Base-by-base conservation (phyloP, 805 yeast species). In the Pichia sporocuriosa region DNA sequence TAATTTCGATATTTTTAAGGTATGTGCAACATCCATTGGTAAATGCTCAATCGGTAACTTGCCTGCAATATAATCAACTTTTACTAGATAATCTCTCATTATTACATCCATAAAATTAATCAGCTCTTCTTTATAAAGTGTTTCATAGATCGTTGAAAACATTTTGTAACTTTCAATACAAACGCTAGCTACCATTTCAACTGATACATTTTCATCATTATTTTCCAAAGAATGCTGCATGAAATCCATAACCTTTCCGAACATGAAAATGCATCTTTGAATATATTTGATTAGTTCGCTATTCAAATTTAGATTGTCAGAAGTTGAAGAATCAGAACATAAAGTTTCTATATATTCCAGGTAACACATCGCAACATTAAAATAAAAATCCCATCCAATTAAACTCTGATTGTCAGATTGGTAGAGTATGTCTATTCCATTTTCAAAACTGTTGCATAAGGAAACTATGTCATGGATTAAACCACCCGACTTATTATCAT, bases 331-430 rank as follows among this genome's bases (percentile, higher is more conserved):
- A 21, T 48, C 47, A 5, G 27, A 23, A 30, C 40, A 39, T 12
- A 40, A 31, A 10, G 50, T 57, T 40, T 75, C 80, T 29, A 73
- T 55, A 9, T 62, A 62, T 46, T 74, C 78, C 24, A 67, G 65
- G 47, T 71, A 71, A 7, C 69, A 73, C 33, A 74, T 51, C 0
- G 69, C 74, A 10, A 68, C 56, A 47, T 75, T 75, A 54, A 62
- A 73, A 24, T 66, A 55, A 35, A 75, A 57, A 49, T 75, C 81
- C 56, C 63, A 55, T 4, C 70, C 65, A 16, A 50, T 36, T 13
- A 24, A 25, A 7, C n/a, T 13, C 15, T 27, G 32, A 13, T 39
- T 32, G 3, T 32, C 32, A 3, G 46, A 39, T 21, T 37, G 16
- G 2, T 35, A 27, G 1, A 61, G 56, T 4, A 53, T 45, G 4